These are phyloP conservation scores for Sugiyamaella marilandica DNA, from an alignment of 805 yeast species.

Conservation along the genomic window DNA sequence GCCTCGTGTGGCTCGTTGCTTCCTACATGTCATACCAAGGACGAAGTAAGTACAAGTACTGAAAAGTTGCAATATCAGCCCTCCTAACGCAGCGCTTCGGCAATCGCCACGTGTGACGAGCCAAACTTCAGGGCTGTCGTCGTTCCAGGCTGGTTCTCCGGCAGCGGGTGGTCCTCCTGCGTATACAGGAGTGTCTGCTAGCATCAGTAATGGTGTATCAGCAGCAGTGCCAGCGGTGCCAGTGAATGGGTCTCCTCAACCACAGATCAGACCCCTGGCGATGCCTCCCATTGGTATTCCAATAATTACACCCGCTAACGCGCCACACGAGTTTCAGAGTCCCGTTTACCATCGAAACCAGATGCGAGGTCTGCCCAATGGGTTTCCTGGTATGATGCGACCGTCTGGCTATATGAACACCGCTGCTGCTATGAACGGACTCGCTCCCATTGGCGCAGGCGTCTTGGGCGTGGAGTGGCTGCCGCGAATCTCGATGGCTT, in stretches of 20 bases:
- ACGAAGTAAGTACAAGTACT: neutral
- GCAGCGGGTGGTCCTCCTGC: neutral
- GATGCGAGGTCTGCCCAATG: neutral
- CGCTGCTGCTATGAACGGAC: slow-evolving; percentile 5
- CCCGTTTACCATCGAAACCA: slow-evolving; percentile 19
- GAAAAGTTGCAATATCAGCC: too few relatives aligned
- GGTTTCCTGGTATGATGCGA: slow-evolving; percentile 10
- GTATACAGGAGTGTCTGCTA: neutral
- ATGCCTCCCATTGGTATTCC: slow-evolving; percentile 26
- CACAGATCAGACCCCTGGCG: neutral
- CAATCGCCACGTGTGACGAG: neutral
- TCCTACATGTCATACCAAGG: slow-evolving; percentile 1
- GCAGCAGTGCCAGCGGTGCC: neutral
- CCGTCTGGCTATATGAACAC: slow-evolving; percentile 12
- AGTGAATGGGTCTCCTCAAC: slow-evolving; percentile 1
- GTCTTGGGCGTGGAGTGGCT: slow-evolving; percentile 59
- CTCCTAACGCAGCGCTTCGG: neutral
- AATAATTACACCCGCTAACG: slow-evolving; percentile 32
- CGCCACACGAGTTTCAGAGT: slow-evolving; percentile 29
- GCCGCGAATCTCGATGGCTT: slow-evolving; percentile 64
- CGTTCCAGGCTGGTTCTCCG: neutral
- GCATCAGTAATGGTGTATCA: neutral
- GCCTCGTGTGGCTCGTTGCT: neutral
- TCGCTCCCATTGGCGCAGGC: slow-evolving; percentile 27
- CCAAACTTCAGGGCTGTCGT: neutral